Conservation (phyloP, 2,329 filamentous ascomycete species). For the Myriosclerotinia curreyana region DNA sequence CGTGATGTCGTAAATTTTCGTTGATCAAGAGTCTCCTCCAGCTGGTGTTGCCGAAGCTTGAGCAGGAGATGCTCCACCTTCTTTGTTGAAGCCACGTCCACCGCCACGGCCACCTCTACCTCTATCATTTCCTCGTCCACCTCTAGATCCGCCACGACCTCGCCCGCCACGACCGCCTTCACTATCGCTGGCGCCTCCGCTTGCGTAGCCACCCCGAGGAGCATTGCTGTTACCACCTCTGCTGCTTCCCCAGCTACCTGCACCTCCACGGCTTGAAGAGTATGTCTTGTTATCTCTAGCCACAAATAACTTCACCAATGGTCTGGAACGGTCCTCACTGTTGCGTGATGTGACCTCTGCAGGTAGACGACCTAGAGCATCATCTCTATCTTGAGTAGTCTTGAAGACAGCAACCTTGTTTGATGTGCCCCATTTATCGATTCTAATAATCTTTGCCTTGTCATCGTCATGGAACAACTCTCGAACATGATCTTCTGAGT, state of each 20-base stretch:
- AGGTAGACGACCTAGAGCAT: constrained; percentile 70
- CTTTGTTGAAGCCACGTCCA: constrained; percentile 56
- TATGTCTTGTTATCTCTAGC: constrained; percentile 58
- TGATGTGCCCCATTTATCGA: constrained; percentile 74
- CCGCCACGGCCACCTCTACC: constrained; percentile 57
- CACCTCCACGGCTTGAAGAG: constrained; percentile 57
- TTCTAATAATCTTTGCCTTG: constrained; percentile 71
- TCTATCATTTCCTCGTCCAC: constrained; percentile 53
- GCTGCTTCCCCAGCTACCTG: constrained; percentile 65
- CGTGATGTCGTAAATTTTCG: constrained; percentile 9
- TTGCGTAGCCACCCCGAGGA: constrained; percentile 73
- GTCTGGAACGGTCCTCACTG: constrained; percentile 70
- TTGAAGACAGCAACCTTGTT: constrained; percentile 88
- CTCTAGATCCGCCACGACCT: constrained; percentile 56
- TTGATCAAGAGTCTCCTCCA: constrained; percentile 33
- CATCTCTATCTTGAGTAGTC: constrained; percentile 73
- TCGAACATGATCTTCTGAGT: constrained; percentile 76
- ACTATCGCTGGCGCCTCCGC: constrained; percentile 76
- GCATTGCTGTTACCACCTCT: constrained; percentile 57
- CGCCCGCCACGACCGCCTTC: constrained; percentile 55
- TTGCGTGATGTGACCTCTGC: constrained; percentile 71
- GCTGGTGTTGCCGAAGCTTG: constrained; percentile 50
- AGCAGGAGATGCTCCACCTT: constrained; percentile 47
- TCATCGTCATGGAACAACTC: constrained; percentile 83
- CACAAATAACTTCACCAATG: constrained; percentile 79